Conservation (phyloP, 805 yeast genomes). For the Myxozyma udenii region DNA sequence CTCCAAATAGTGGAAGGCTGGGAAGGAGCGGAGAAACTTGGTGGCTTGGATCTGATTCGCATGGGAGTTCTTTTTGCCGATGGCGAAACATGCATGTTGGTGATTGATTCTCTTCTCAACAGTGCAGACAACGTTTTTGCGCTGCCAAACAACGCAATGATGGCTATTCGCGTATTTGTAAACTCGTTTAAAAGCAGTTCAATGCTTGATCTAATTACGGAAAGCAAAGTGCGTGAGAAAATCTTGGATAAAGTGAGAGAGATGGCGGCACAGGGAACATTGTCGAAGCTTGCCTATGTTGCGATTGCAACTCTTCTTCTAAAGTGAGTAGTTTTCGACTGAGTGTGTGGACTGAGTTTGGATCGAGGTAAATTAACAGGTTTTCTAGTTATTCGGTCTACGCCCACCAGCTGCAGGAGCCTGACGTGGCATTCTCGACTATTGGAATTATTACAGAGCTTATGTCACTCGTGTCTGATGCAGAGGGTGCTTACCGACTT, state of each 20-base stretch:
- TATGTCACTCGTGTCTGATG: constrained; percentile 40
- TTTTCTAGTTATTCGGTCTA: constrained; percentile 48
- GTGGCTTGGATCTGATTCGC: constrained; percentile 62
- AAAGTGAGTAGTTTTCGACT: constrained; percentile 32
- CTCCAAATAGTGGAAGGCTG: constrained; percentile 46
- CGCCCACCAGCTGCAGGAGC: constrained; percentile 35
- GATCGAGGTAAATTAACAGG: constrained; percentile 15
- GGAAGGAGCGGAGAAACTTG: constrained; percentile 47
- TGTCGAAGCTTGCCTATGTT: constrained; percentile 15
- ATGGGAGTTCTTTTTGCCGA: constrained; percentile 46
- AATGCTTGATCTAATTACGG: constrained; percentile 31
- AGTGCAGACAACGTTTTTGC: constrained; percentile 31
- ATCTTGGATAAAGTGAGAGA: constrained; percentile 19
- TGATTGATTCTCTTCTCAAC: constrained; percentile 8
- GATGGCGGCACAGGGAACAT: neutral
- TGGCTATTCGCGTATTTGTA: constrained; percentile 56
- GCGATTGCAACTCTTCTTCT: constrained; percentile 32
- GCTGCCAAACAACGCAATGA: constrained; percentile 46
- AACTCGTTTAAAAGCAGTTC: constrained; percentile 47
- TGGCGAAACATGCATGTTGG: constrained; percentile 30
- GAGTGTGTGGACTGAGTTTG: constrained; percentile 7
- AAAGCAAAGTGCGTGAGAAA: constrained; percentile 5
- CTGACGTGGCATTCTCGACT: constrained; percentile 34
- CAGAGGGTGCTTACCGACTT: constrained; percentile 69
- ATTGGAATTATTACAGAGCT: constrained; percentile 38